Evolutionary conservation across 1,284 basidiomycete species (phyloP).

Genomic region (Ganoderma resinaceum): DNA sequence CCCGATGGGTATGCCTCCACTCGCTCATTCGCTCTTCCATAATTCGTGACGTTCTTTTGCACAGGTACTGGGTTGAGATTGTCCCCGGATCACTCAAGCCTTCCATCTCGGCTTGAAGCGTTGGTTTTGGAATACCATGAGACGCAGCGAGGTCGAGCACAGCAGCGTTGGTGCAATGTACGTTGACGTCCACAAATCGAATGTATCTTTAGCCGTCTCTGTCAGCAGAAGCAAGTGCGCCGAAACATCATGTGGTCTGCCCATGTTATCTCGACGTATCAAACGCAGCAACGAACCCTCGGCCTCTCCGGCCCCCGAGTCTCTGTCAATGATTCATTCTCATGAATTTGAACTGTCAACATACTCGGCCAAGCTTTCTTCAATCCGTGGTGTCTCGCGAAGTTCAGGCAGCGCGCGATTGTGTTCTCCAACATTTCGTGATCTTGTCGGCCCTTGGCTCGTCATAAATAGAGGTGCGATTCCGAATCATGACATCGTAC

Average conservation of each 20-base stretch:
- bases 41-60: not conserved
- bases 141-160: not conserved
- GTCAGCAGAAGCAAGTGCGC: not conserved
- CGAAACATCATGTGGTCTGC: not conserved
- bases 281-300: not conserved
- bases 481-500: too few species aligned
- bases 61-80: slow-evolving; percentile 36
- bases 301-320: too few species aligned
- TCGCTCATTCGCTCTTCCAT: not conserved
- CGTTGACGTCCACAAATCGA: not conserved
- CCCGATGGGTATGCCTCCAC: slow-evolving; percentile 63
- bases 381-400: too few species aligned
- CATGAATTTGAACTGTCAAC: too few species aligned
- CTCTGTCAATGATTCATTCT: too few species aligned
- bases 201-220: slow-evolving; percentile 6
- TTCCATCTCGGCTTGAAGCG: slow-evolving; percentile 2
- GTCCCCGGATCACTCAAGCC: slow-evolving; percentile 25
- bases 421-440: too few species aligned
- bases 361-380: too few species aligned
- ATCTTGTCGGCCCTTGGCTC: too few species aligned
- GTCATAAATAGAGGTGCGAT: too few species aligned
- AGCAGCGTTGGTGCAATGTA: slow-evolving; percentile 6
- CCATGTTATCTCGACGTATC: not conserved
- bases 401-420: too few species aligned
- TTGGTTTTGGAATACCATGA: not conserved